Evolutionary conservation across 768 basidiomycete genomes (phyloP).

Genomic region (Steccherinum ochraceum): DNA sequence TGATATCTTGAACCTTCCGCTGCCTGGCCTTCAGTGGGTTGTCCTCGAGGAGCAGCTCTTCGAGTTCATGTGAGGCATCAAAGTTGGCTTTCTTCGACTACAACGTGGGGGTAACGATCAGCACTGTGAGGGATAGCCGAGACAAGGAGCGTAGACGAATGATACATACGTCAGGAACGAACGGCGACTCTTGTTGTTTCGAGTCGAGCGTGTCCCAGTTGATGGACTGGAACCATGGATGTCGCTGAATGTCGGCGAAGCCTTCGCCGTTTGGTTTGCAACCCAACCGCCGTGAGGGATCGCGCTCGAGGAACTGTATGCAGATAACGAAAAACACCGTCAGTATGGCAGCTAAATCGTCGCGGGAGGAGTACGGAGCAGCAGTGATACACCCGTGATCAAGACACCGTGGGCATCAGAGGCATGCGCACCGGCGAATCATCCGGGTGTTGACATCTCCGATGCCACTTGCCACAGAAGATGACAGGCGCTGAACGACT

Average conservation of each 20-base stretch:
- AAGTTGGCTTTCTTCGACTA: conserved; percentile 99
- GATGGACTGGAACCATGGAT: conserved; percentile 84
- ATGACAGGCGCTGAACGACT: background rate
- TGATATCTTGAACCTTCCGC: conserved; percentile 82
- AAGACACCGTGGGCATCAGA: background rate
- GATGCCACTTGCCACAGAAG: background rate
- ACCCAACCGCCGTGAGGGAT: conserved; percentile 72
- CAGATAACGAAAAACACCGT: background rate
- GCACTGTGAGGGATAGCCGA: conserved; percentile 1
- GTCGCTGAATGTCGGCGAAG: conserved; percentile 67
- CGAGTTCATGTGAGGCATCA: conserved; percentile 96
- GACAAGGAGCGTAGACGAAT: background rate
- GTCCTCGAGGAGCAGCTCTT: conserved; percentile 92
- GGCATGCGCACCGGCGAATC: background rate
- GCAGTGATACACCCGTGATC: too few species aligned
- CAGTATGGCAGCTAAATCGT: too few species aligned
- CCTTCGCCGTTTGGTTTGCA: conserved; percentile 79
- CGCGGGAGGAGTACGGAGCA: too few species aligned
- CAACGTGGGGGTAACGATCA: conserved; percentile 8
- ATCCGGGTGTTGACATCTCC: background rate
- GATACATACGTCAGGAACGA: conserved; percentile 76
- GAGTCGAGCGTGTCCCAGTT: conserved; percentile 85
- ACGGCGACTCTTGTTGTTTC: conserved; percentile 73
- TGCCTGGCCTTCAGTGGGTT: conserved; percentile 94
- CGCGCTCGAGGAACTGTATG: conserved; percentile 78